Base-by-base conservation (phyloP, 257 asterid genomes). In the Solanum dulcamara region DNA sequence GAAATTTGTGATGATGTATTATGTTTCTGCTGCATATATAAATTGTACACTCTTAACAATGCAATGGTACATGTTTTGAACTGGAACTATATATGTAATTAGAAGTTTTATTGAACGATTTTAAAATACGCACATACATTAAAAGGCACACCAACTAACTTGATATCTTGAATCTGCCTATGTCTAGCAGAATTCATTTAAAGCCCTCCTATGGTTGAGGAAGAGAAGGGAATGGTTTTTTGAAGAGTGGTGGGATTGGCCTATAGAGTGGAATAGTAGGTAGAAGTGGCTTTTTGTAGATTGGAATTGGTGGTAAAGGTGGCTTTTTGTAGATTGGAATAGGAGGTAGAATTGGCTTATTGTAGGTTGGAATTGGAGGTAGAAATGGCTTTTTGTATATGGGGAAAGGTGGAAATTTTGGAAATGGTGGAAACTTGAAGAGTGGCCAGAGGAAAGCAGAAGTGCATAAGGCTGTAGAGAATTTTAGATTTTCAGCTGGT, bases 361-460 rank as follows among this genome's bases (percentile, higher is more conserved):
- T 82, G 71, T 85, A 48, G 2, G 50, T 22, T 0, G 89, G 86
- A 5, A 85, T n/a, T 38, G 35, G 22, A 12, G 90, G 89, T 3
- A 86, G 77, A n/a, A 59, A 38, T 22, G 91, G 92, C 35, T 88
- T 83, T 75, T 89, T 85, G 51, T 37, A 85, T 6, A 89, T 88
- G 1, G 90, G 91, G 62, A 88, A 87, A 70, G 92, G 93, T 26
- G 88, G 92, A 14, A 85, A 22, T 32, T 87, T 86, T 17, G 97
- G 97, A 48, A 91, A 85, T 32, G 91, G 94, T 26, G 97, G 97
- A 86, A 60, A 85, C 85, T 92, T 89, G 88, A 85, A 90, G 26
- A 83, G 66, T 12, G 96, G 92, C 97, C 94, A 95, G n/a, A 93
- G 88, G 91, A 91, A 90, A 40, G 92, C 92, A 7, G 99, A 97